A percentile compares a stretch with the other conserved stretches of the same genome.
phyloP scores from a whole-genome alignment of 768 basidiomycete species.

The Tricholoma flavovirens region DNA sequence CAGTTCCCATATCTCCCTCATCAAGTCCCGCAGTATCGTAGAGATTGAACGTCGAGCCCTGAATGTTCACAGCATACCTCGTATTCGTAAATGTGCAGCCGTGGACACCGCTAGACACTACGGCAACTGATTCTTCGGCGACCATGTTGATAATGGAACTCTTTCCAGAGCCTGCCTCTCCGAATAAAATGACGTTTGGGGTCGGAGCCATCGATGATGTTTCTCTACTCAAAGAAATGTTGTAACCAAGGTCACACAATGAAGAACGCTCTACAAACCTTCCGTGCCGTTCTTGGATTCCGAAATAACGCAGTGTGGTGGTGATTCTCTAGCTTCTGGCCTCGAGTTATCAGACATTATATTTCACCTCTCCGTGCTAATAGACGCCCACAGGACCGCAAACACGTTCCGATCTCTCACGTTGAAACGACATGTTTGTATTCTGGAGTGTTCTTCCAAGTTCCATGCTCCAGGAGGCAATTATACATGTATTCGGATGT shows the following conservation, averaged over 20 bases:
- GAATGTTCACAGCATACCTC: constrained; percentile 19
- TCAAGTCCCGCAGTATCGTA: constrained; percentile 37
- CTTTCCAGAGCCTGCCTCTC: constrained; percentile 34
- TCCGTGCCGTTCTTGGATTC: not conserved
- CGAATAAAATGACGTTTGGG: constrained; percentile 35
- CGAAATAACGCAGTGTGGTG: not conserved
- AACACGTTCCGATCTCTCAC: not conserved
- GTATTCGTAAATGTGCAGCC: constrained; percentile 31
- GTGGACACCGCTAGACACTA: constrained; percentile 24
- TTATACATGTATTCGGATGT: not conserved
- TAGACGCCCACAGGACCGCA: not conserved
- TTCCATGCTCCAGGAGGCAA: not conserved
- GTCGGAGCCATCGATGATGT: not conserved
- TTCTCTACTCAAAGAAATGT: not conserved
- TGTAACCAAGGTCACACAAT: not conserved
- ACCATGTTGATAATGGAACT: constrained; percentile 41
- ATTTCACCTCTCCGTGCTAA: not conserved
- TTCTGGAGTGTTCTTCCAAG: not conserved
- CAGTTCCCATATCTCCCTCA: constrained; percentile 23
- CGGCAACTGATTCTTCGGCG: constrained; percentile 20
- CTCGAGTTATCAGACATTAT: not conserved
- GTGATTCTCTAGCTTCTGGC: not conserved
- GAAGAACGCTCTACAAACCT: not conserved
- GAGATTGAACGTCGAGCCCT: constrained; percentile 18
- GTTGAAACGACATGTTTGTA: not conserved